Evolutionary conservation across 1,284 basidiomycete species (phyloP), one percentile per base, ranked within the genome.

Genomic region (Serendipita sp.): DNA sequence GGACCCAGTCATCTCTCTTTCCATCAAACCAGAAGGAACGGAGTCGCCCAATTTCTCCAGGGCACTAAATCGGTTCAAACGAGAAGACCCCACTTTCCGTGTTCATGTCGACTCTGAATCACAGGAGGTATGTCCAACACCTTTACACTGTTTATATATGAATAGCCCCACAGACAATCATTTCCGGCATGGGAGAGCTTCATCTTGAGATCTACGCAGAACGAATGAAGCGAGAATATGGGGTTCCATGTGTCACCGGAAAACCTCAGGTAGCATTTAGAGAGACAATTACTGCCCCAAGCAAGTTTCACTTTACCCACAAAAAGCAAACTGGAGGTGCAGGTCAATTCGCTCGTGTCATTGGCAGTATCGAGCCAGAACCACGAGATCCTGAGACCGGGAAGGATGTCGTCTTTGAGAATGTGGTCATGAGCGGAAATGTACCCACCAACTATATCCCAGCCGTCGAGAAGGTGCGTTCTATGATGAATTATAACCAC

Each of bases 201-300:
- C 96, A 99, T 72, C 82, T 99, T 30, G 96, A 99, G 72, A 97
- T 99, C 71, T 99, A 99, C 76, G 95, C 98, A 66, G 96, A 99
- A 74, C 89, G 96, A 50, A 98, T 99, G 93, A 87, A 86, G 69
- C 87, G 96, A 65, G 96, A 99, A 76, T 99, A 99, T 77, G 91
- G 91, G 66, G 91, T 95, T 30, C 85, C 91, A 41, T 97, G 93
- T 72, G 82, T 85, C 8, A 98, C 95, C 1, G 95, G 96, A 65
- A 95, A 95, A 75, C 96, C 96, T 10, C 88, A 90, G 29, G 96
- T 99, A 53, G 94, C 95, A 1, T 99, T 95, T 82, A 85, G 94
- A 60, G 96, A 99, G 77, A 93, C 94, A 0, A 86, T 98, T 72
- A 88, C 88, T 1, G 80, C 87, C 67, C 80, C 82, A 41, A 84